Conservation (phyloP, 345 rosid species). For the Pugionium cornutum region DNA sequence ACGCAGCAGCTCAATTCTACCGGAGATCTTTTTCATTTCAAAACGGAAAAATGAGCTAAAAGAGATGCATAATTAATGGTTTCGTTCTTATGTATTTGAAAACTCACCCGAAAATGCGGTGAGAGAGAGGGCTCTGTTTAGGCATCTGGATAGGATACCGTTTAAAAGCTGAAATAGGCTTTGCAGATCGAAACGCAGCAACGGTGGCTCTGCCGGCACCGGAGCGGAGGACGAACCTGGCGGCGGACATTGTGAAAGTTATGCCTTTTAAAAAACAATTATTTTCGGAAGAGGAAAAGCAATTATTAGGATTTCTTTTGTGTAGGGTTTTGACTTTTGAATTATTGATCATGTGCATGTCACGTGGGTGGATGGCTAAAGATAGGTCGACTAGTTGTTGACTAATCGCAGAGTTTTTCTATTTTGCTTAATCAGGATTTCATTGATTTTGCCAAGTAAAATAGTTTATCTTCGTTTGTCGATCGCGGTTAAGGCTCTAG, state of each 20-base stretch:
- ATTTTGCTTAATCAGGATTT: too few species aligned
- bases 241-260: conserved; percentile 57
- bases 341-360: neutral
- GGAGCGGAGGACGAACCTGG: conserved; percentile 66
- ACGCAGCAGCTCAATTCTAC: conserved; percentile 76
- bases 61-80: neutral
- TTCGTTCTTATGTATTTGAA: neutral
- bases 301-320: neutral
- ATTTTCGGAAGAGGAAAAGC: neutral
- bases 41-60: neutral
- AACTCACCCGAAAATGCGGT: conserved; percentile 63
- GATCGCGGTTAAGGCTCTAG: too few species aligned
- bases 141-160: conserved; percentile 50
- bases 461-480: too few species aligned
- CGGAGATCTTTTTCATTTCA: conserved; percentile 53
- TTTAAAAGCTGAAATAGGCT: conserved; percentile 38
- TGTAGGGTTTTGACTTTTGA: conserved; percentile 13
- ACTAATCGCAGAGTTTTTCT: too few species aligned
- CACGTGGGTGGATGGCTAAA: neutral
- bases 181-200: conserved; percentile 41
- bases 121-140: conserved; percentile 52
- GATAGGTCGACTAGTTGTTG: too few species aligned
- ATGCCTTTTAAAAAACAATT: neutral
- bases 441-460: too few species aligned
- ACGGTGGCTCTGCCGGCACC: conserved; percentile 43